Evolutionary conservation across 2,329 filamentous ascomycete species (phyloP).

Genomic region (Fusarium abutilonis): DNA sequence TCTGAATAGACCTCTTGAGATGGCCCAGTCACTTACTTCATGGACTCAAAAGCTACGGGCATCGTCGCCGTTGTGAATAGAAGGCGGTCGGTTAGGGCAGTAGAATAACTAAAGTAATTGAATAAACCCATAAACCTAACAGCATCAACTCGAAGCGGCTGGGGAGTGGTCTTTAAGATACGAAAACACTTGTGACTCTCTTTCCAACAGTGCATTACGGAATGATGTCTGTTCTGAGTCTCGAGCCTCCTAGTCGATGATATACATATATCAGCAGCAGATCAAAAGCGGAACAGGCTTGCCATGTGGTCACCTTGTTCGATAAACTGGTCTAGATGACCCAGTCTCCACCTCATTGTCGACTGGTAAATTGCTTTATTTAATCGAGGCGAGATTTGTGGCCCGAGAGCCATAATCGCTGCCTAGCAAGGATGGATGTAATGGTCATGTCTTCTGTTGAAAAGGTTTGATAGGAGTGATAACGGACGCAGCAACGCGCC

Average conservation of each 20-base stretch:
- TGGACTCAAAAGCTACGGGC: too few relatives aligned
- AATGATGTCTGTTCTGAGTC: conserved; percentile 13
- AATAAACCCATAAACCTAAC: neutral
- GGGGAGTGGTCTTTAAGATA: neutral
- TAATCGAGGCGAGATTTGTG: conserved; percentile 33
- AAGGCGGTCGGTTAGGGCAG: neutral
- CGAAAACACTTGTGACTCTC: neutral
- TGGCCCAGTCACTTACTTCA: too few relatives aligned
- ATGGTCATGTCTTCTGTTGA: conserved; percentile 1
- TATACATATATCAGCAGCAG: conserved; percentile 19
- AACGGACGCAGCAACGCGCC: conserved; percentile 18
- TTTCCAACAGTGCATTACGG: neutral
- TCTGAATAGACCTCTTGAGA: too few relatives aligned
- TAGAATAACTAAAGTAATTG: neutral
- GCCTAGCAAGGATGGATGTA: conserved; percentile 25
- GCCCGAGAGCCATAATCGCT: conserved; percentile 13
- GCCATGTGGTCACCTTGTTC: conserved; percentile 43
- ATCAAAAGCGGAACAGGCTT: conserved; percentile 31
- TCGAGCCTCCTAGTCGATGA: conserved; percentile 6
- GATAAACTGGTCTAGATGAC: conserved; percentile 21
- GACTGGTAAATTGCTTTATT: conserved; percentile 44
- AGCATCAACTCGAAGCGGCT: neutral
- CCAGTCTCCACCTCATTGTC: conserved; percentile 22
- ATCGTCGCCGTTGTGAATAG: neutral
- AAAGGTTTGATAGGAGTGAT: neutral